phyloP scores from a whole-genome alignment of 2,329 filamentous ascomycete genomes.

The Nannizziopsis arthrosporioides region DNA sequence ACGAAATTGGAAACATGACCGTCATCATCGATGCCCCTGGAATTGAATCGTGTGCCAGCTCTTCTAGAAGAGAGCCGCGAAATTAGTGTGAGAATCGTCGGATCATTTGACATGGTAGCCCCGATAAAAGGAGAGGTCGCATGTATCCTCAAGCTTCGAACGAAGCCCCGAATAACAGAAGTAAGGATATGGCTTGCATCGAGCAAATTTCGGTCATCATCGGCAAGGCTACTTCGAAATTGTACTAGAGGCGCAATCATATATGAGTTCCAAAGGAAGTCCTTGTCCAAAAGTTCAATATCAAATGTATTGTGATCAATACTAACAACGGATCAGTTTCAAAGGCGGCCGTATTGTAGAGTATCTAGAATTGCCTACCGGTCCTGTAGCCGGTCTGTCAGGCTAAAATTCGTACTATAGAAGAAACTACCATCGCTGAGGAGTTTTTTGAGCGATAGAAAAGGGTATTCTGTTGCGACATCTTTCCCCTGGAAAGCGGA shows the following conservation, averaged over 20 bases:
- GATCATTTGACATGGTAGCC: slow-evolving; percentile 54
- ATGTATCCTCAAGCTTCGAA: slow-evolving; percentile 63
- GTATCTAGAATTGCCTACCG: slow-evolving; percentile 41
- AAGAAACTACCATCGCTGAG: slow-evolving; percentile 91
- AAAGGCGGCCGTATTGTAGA: slow-evolving; percentile 8
- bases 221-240: slow-evolving; percentile 71
- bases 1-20: slow-evolving; percentile 97
- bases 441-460: slow-evolving; percentile 79
- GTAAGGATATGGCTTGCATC: slow-evolving; percentile 81
- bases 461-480: slow-evolving; percentile 68
- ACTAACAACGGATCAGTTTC: slow-evolving; percentile 33
- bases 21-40: slow-evolving; percentile 94
- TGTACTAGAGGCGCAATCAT: slow-evolving; percentile 90
- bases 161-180: slow-evolving; percentile 88
- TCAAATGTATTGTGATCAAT: slow-evolving; percentile 70
- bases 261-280: slow-evolving; percentile 95
- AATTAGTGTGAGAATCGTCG: slow-evolving; percentile 77
- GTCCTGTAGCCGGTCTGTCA: slow-evolving; percentile 86
- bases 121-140: slow-evolving; percentile 61
- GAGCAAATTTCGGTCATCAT: slow-evolving; percentile 63
- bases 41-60: slow-evolving; percentile 91
- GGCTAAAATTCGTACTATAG: slow-evolving; percentile 95
- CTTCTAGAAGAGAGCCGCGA: slow-evolving; percentile 81
- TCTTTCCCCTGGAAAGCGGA: slow-evolving; percentile 52
- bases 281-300: slow-evolving; percentile 83